Conservation (phyloP, 2,329 filamentous ascomycete genomes). For the Ascochyta pisi region DNA sequence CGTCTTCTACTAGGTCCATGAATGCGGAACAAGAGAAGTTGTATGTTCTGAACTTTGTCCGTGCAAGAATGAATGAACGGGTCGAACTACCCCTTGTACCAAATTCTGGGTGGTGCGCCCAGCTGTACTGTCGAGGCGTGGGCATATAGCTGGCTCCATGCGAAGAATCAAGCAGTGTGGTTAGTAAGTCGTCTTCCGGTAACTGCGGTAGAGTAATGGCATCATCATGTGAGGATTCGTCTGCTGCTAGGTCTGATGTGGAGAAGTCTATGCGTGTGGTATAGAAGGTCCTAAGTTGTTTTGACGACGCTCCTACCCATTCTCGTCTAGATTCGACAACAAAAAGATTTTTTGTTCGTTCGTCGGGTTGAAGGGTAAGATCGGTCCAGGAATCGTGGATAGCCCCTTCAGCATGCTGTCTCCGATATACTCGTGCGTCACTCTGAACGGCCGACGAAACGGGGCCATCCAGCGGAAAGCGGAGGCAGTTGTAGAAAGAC, state of each 20-base stretch:
- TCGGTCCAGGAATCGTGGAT: slow-evolving; percentile 78
- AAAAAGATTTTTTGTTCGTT: slow-evolving; percentile 63
- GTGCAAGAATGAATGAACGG: slow-evolving; percentile 58
- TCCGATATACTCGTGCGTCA: slow-evolving; percentile 65
- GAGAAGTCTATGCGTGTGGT: slow-evolving; percentile 60
- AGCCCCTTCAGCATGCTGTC: slow-evolving; percentile 72
- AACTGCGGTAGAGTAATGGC: slow-evolving; percentile 15
- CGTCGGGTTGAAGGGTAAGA: slow-evolving; percentile 67
- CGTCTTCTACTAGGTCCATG: slow-evolving; percentile 66
- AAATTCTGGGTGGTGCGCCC: slow-evolving; percentile 56
- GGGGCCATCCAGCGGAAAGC: slow-evolving; percentile 64
- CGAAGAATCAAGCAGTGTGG: slow-evolving; percentile 32
- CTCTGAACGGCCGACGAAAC: slow-evolving; percentile 51
- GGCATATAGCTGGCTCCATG: slow-evolving; percentile 51
- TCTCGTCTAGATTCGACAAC: slow-evolving; percentile 75
- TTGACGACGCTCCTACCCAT: slow-evolving; percentile 64
- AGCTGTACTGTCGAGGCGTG: slow-evolving; percentile 49
- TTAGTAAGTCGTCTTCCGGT: slow-evolving; percentile 40
- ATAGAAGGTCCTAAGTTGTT: slow-evolving; percentile 71
- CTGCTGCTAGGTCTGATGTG: slow-evolving; percentile 8
- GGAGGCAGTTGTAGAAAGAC: slow-evolving; percentile 72
- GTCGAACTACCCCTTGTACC: slow-evolving; percentile 54
- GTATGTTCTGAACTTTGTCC: slow-evolving; percentile 64
- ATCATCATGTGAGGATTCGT: slow-evolving; percentile 7
- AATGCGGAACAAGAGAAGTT: slow-evolving; percentile 61